Percentiles rank a stretch among this genome's conserved stretches.
These are phyloP conservation scores for Verticillium albo-atrum DNA, from an alignment of 2,329 filamentous ascomycete species.

Conservation along the genomic window DNA sequence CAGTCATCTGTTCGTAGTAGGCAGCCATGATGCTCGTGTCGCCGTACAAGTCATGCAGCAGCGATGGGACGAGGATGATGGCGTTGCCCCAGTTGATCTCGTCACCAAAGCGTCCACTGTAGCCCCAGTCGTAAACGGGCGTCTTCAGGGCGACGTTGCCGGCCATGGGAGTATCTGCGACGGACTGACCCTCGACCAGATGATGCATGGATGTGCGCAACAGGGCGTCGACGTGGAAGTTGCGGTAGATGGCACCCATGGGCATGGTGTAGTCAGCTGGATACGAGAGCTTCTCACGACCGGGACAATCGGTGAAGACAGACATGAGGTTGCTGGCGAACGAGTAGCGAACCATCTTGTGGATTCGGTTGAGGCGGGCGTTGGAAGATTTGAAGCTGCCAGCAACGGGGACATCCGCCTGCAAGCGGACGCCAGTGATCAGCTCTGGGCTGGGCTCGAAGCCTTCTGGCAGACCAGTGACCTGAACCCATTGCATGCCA, in stretches of 20 bases:
- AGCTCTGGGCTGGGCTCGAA: not conserved
- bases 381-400: conserved; percentile 5
- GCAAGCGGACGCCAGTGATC: conserved; percentile 1
- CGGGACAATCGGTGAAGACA: conserved; percentile 7
- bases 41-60: conserved; percentile 5
- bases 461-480: conserved; percentile 4
- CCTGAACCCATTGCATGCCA: conserved; percentile 9
- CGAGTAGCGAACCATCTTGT: conserved; percentile 7
- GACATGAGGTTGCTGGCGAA: conserved; percentile 7
- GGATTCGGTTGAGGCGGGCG: conserved; percentile 1
- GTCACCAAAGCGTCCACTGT: conserved; percentile 4
- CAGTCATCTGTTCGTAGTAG: conserved; percentile 5
- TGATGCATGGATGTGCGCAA: conserved; percentile 2
- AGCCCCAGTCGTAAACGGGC: conserved; percentile 7
- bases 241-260: conserved; percentile 5
- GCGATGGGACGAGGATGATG: conserved; percentile 3
- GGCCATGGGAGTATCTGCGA: conserved; percentile 4
- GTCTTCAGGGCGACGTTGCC: conserved; percentile 8
- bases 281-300: conserved; percentile 7
- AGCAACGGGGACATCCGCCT: conserved; percentile 1
- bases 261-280: conserved; percentile 7
- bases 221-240: conserved; percentile 2
- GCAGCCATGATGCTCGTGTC: conserved; percentile 4
- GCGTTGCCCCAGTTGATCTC: conserved; percentile 9
- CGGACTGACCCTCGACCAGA: conserved; percentile 1